phyloP scores from a whole-genome alignment of 2,329 filamentous ascomycete genomes.

The Ophiosphaerella korrae region DNA sequence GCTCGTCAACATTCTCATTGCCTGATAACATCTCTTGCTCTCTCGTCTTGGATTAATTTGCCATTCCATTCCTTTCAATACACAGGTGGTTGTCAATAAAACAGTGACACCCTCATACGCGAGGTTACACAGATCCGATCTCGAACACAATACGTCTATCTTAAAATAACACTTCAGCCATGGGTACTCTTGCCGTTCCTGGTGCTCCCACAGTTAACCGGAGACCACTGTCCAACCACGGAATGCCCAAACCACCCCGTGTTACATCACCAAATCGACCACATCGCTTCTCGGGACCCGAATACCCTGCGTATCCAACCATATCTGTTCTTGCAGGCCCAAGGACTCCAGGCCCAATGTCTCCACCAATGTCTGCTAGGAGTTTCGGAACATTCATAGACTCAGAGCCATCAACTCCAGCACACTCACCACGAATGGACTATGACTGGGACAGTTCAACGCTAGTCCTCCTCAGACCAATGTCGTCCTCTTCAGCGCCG shows the following conservation, averaged over 20 bases:
- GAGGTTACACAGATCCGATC: background rate
- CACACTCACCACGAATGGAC: constrained; percentile 37
- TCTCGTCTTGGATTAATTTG: constrained; percentile 2
- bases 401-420: constrained; percentile 45
- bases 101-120: background rate
- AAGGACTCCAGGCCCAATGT: constrained; percentile 30
- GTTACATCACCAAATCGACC: constrained; percentile 33
- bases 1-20: constrained; percentile 17
- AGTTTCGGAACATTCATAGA: constrained; percentile 46
- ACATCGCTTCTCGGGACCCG: constrained; percentile 36
- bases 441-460: constrained; percentile 36
- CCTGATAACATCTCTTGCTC: constrained; percentile 12
- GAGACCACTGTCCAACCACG: constrained; percentile 39
- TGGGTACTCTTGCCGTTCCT: constrained; percentile 30
- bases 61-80: background rate
- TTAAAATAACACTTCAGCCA: background rate
- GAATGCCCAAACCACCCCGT: constrained; percentile 39
- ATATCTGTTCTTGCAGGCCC: constrained; percentile 26
- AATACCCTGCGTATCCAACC: constrained; percentile 19
- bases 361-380: constrained; percentile 44
- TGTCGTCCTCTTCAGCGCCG: constrained; percentile 32
- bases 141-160: background rate
- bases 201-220: constrained; percentile 25
- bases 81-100: background rate
- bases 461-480: constrained; percentile 34